Evolutionary conservation across 176 grass and related monocot genomes (phyloP), one percentile per base, ranked within the genome.

Genomic region (Miscanthus lutarioriparius): DNA sequence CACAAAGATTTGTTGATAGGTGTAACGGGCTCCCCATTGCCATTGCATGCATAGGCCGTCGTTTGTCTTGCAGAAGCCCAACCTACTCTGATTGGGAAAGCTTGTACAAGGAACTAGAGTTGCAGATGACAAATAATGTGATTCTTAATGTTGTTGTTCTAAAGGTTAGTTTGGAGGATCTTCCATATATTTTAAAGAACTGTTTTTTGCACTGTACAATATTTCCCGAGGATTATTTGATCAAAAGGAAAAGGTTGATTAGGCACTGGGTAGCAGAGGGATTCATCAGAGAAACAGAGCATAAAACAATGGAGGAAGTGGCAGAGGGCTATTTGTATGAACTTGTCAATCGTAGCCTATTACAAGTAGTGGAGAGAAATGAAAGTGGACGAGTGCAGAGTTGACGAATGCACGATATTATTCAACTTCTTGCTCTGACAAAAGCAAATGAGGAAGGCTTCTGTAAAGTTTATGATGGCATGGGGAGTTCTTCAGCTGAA

Each of bases 11-110:
- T 56, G 80, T 81, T 10, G 10, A 6, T 0, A 91, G 64, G 36
- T 91, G 89, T 54, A 65, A 76, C 12, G 89, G 81, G 1, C 72
- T 91, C 27, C 89, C 89, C 9, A 77, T 90, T 23, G 88, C 88
- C 62, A 83, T 90, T 8, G 80, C 78, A 10, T 90, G 80, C 30
- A 58, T 92, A 7, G 87, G 80, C 16, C 45, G 84, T 7, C 33
- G 81, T 5, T 56, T 92, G 17, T 92, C 90, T 22, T 81, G 84
- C 36, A 67, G 56, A 36, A 88, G 27, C 17, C 22, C 59, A 6
- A 48, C 41, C 4, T 70, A 70, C 11, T 11, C 37, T 70, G 37
- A 41, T 9, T 70, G 67, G 67, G 67, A 70, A 70, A 70, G 10
- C 10, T 4, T 70, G 2, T 70, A 41, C 37, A 70, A 23, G 67